Conservation (phyloP, 805 yeast genomes). For the Zygosaccharomyces bailii region DNA sequence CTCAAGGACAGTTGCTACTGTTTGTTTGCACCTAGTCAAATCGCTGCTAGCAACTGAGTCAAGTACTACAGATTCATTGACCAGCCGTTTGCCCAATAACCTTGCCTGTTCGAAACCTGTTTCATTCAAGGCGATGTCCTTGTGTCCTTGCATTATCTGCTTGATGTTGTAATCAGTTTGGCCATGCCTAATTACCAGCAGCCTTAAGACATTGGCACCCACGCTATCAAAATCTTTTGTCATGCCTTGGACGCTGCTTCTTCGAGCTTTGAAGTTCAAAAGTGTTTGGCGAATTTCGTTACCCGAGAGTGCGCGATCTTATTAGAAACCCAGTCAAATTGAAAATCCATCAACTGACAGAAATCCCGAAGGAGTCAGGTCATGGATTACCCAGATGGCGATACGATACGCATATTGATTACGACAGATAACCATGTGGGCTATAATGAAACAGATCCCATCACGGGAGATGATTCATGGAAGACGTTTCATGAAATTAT, state of each 20-base stretch:
- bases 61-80: slow-evolving; percentile 31
- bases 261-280: background rate
- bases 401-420: slow-evolving; percentile 72
- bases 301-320: background rate
- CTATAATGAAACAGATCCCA: slow-evolving; percentile 81
- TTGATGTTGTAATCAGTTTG: slow-evolving; percentile 71
- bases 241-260: background rate
- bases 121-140: slow-evolving; percentile 58
- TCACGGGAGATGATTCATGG: slow-evolving; percentile 89
- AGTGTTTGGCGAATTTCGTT: background rate
- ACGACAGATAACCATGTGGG: slow-evolving; percentile 98
- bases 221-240: slow-evolving; percentile 20
- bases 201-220: slow-evolving; percentile 40
- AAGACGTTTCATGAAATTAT: slow-evolving; percentile 80
- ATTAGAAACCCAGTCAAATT: background rate
- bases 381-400: slow-evolving; percentile 36
- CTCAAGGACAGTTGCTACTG: slow-evolving; percentile 45
- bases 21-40: slow-evolving; percentile 55
- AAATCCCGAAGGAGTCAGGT: slow-evolving; percentile 1
- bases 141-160: slow-evolving; percentile 77
- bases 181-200: slow-evolving; percentile 77
- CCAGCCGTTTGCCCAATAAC: slow-evolving; percentile 44
- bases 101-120: slow-evolving; percentile 61
- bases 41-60: slow-evolving; percentile 42
- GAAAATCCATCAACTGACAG: background rate